Evolutionary conservation across 2,329 filamentous ascomycete genomes (phyloP), one percentile per base, ranked within the genome.

Genomic region (Calcarisporium arbuscula): DNA sequence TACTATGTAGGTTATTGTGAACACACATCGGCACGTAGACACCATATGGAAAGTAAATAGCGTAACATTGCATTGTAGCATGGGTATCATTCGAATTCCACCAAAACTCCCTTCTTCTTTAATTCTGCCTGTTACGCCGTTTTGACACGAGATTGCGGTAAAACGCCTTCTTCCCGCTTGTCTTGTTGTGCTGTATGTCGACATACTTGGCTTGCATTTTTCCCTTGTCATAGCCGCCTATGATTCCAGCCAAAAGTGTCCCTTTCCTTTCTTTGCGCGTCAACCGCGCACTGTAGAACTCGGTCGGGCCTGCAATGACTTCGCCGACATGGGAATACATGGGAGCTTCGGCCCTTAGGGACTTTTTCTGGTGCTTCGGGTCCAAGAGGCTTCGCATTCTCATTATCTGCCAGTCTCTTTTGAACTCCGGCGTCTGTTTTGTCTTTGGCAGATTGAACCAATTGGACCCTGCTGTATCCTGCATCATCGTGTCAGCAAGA

Each of bases 371-470:
- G 52, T 90, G 84, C 56, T 96, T 90, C 1, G 88, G 81, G 46
- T 96, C 90, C 16, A 96, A 70, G 15, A 95, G 81, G 36, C 80
- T 82, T 57, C 92, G 80, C 82, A 95, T 90, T 45, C 86, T 81
- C 39, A 98, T 68, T 9, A 96, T 68, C 60, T 95, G 88, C 32
- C 95, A 69, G 55, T 98, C 90, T 47, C 87, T 76, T 61, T 89
- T 94, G 42, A 95, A 69, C 52, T 94, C 80, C 8, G 87, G 77
- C 1, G 88, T 95, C 32, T 95, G 62, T 32, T 85, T 71, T 18
- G 90, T 95, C 50, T 80, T 80, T 6, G 89, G 89, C 35, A 98
- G 70, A 49, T 94, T 75, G 64, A 83, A 96, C 90, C 90, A 96
- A 38, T 84, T 70, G 12, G 79, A 62, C 28, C 90, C 92, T 32